A percentile compares a stretch with the other conserved stretches of the same genome.
Evolutionary conservation across 2,329 filamentous ascomycete genomes (phyloP).

Genomic region (Rhynchosporium graminicola): DNA sequence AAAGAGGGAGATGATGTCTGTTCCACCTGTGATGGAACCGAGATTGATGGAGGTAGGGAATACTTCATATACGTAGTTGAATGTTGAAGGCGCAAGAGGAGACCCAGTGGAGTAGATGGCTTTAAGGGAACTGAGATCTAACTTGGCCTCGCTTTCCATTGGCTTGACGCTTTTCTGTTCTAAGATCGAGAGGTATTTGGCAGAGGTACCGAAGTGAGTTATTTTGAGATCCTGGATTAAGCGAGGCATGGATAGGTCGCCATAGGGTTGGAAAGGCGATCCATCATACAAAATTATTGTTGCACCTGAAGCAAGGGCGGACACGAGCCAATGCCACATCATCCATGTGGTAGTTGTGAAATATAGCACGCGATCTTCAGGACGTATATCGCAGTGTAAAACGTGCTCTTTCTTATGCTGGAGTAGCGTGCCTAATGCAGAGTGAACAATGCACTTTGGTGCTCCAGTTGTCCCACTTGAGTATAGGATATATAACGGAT

Average conservation of each 20-base stretch:
- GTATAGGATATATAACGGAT: constrained; percentile 92
- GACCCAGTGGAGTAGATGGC: constrained; percentile 95
- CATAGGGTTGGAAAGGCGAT: constrained; percentile 80
- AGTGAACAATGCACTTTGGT: constrained; percentile 95
- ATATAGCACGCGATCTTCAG: constrained; percentile 78
- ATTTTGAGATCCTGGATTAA: constrained; percentile 80
- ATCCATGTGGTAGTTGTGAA: constrained; percentile 97
- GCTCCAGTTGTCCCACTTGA: constrained; percentile 84
- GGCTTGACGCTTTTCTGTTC: constrained; percentile 75
- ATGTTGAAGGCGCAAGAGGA: constrained; percentile 88
- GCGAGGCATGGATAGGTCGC: constrained; percentile 77
- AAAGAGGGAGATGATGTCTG: constrained; percentile 95
- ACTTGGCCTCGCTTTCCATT: constrained; percentile 44
- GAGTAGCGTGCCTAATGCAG: constrained; percentile 82
- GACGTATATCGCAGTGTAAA: constrained; percentile 78
- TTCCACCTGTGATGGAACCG: constrained; percentile 91
- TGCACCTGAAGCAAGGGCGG: constrained; percentile 77
- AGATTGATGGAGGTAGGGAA: constrained; percentile 83
- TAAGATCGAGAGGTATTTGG: constrained; percentile 87
- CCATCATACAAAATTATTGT: constrained; percentile 90
- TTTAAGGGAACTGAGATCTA: constrained; percentile 65
- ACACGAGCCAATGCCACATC: constrained; percentile 99
- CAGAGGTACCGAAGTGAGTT: constrained; percentile 92
- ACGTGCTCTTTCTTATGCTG: constrained; percentile 98
- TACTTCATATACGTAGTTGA: constrained; percentile 81